Evolutionary conservation across 78 protist species (phyloP).

Genomic region (Bodo saltans): DNA sequence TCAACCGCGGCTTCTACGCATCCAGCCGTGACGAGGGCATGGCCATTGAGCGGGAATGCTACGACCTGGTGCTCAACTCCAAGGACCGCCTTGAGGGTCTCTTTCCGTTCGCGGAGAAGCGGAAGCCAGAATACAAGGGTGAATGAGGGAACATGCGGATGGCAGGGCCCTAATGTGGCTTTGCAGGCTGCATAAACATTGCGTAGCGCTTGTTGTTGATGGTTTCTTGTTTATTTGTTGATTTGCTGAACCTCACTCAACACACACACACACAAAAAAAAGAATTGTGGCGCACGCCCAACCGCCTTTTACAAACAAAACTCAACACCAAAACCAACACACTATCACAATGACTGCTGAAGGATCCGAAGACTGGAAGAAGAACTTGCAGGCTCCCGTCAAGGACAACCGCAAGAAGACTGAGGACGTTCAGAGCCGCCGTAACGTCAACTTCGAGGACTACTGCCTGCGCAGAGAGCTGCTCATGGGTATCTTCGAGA

Average conservation of each 20-base stretch:
- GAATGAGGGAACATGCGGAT: too few species aligned
- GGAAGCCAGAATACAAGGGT: conserved; percentile 71
- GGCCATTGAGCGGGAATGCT: conserved; percentile 67
- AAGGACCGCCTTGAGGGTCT: conserved; percentile 78
- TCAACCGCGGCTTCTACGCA: conserved; percentile 66
- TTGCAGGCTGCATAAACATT: too few species aligned
- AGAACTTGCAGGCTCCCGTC: conserved; percentile 12
- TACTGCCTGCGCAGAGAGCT: conserved; percentile 88
- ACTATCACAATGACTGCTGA: too few species aligned
- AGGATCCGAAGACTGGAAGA: conserved; percentile 55
- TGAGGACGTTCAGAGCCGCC: conserved; percentile 88
- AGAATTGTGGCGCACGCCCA: too few species aligned
- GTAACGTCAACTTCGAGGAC: conserved; percentile 87
- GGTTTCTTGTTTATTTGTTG: too few species aligned
- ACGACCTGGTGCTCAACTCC: conserved; percentile 79
- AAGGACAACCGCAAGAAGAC: conserved; percentile 49
- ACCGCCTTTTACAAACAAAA: too few species aligned
- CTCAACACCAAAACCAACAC: too few species aligned
- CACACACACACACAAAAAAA: too few species aligned
- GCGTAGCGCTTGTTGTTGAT: too few species aligned
- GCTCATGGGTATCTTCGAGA: conserved; percentile 92
- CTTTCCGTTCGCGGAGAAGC: conserved; percentile 68
- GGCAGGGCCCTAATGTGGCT: too few species aligned
- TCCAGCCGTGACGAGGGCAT: conserved; percentile 62
- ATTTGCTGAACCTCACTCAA: too few species aligned